These are phyloP conservation scores for Podochytrium sp. DNA, from an alignment of 192 early-diverging fungal genomes.

Conservation along the genomic window DNA sequence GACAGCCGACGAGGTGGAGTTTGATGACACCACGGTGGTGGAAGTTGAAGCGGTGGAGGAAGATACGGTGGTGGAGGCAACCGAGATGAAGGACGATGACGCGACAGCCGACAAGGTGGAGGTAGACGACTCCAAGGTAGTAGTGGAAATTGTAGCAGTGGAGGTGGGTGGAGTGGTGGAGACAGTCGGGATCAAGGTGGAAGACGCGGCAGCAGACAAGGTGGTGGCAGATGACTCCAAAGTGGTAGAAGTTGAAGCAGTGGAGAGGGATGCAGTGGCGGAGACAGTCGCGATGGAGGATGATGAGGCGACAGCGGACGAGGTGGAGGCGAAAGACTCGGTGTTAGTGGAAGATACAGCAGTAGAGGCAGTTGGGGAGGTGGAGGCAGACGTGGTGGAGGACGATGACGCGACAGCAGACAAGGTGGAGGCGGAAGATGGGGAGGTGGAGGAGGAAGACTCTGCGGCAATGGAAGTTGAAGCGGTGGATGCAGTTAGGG, in stretches of 20 bases:
- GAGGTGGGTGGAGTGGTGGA: not conserved
- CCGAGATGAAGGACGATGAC: not conserved
- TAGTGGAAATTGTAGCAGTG: not conserved
- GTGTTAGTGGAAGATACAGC: not conserved
- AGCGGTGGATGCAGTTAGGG: not conserved
- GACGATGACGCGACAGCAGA: not conserved
- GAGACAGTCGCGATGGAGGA: not conserved
- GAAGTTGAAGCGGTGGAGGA: no score
- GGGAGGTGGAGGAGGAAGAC: not conserved
- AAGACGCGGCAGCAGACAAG: not conserved
- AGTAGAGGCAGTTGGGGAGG: not conserved
- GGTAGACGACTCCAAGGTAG: not conserved
- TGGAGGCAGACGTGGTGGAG: not conserved
- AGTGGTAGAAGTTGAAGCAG: not conserved
- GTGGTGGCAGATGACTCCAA: not conserved
- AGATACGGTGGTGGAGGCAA: not conserved
- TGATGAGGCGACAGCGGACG: not conserved
- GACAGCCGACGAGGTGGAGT: no score
- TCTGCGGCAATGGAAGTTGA: not conserved
- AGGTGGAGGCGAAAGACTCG: not conserved
- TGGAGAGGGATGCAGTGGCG: not conserved
- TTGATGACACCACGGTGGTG: no score
- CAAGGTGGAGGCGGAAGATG: not conserved
- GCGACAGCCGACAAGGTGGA: not conserved
- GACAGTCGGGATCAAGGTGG: not conserved